Evolutionary conservation across 495 filamentous ascomycete species (phyloP).

Genomic region (Venustampulla echinocandica): DNA sequence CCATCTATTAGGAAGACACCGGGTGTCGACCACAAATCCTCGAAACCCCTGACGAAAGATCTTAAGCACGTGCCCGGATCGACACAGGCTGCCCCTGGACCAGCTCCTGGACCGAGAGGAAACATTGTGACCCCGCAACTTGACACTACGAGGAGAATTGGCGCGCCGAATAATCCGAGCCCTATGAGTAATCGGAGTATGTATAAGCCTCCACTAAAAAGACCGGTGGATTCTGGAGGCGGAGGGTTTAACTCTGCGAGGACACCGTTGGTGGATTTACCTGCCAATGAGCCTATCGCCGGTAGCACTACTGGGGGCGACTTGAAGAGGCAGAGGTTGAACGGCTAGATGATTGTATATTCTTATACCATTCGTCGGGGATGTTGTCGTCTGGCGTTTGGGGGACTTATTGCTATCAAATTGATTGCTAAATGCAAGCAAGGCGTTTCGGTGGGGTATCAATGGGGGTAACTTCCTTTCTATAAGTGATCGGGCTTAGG

Average conservation of each 20-base stretch:
- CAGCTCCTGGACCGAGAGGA: slow-evolving; percentile 12
- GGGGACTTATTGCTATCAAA: slow-evolving; percentile 12
- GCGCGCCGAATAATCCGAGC: slow-evolving; percentile 54
- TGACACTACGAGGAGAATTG: slow-evolving; percentile 61
- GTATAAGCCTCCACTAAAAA: slow-evolving; percentile 55
- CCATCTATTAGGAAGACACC: slow-evolving; percentile 84
- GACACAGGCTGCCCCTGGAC: slow-evolving; percentile 23
- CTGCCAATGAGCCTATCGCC: slow-evolving; percentile 17
- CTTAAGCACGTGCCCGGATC: slow-evolving; percentile 22
- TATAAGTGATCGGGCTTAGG: no score
- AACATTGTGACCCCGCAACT: slow-evolving; percentile 64
- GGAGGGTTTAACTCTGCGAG: slow-evolving; percentile 7
- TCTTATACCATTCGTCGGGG: no score
- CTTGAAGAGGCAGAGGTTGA: slow-evolving; percentile 21
- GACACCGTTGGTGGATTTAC: slow-evolving; percentile 18
- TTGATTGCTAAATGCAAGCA: neutral
- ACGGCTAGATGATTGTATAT: slow-evolving; percentile 11
- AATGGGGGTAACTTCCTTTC: no score
- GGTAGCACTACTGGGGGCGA: slow-evolving; percentile 13
- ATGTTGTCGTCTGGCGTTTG: neutral
- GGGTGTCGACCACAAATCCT: slow-evolving; percentile 62
- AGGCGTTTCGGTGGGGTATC: slow-evolving; percentile 7
- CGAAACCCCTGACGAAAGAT: slow-evolving; percentile 19
- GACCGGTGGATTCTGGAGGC: slow-evolving; percentile 24
- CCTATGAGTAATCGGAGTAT: slow-evolving; percentile 48